Percentiles rank a stretch among this genome's conserved stretches.
Evolutionary conservation across 2,329 filamentous ascomycete species (phyloP).

Genomic region (Fusarium humuli): DNA sequence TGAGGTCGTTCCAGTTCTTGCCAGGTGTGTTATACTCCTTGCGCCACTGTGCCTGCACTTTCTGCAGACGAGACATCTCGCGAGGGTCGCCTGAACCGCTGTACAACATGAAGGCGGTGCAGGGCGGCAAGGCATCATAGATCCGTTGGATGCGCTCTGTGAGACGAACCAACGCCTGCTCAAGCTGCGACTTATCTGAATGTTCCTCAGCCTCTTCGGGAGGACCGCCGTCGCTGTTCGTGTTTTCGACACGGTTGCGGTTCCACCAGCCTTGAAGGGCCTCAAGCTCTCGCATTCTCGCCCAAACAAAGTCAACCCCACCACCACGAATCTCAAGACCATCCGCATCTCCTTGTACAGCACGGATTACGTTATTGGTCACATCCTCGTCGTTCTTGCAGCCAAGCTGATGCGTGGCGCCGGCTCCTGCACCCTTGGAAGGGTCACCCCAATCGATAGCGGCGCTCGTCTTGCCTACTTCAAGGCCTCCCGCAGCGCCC

Average conservation of each 20-base stretch:
- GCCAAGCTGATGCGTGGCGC: constrained; percentile 67
- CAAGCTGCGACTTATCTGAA: constrained; percentile 51
- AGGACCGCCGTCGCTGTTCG: constrained; percentile 51
- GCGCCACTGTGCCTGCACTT: constrained; percentile 69
- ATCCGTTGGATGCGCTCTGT: constrained; percentile 65
- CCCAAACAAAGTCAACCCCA: constrained; percentile 75
- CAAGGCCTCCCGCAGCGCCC: constrained; percentile 64
- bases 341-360: constrained; percentile 68
- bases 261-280: constrained; percentile 76
- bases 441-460: constrained; percentile 93
- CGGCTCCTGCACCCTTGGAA: constrained; percentile 65
- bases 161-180: constrained; percentile 60
- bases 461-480: constrained; percentile 73
- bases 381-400: constrained; percentile 72
- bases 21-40: constrained; percentile 73
- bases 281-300: constrained; percentile 73
- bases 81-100: constrained; percentile 76
- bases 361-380: constrained; percentile 65
- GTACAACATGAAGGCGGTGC: constrained; percentile 73
- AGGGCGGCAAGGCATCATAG: constrained; percentile 69
- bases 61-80: constrained; percentile 71
- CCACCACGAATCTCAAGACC: constrained; percentile 68
- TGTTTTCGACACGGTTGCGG: constrained; percentile 59
- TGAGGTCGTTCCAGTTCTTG: constrained; percentile 74
- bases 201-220: constrained; percentile 42